These are phyloP conservation scores for Syzygium aromaticum DNA, from an alignment of 345 rosid genomes.

Conservation along the genomic window DNA sequence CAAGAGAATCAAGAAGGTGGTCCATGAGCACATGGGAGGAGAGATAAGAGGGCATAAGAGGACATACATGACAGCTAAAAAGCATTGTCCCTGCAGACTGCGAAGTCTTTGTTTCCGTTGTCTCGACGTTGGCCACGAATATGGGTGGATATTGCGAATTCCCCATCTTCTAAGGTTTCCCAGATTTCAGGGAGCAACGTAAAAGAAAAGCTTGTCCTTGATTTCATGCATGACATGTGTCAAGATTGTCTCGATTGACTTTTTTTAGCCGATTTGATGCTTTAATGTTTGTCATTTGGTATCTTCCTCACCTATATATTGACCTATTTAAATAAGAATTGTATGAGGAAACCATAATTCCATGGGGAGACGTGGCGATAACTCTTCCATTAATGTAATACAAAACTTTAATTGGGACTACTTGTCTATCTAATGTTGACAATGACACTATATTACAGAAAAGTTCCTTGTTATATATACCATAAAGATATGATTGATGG, in stretches of 20 bases:
- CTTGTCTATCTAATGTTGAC: neutral
- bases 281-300: neutral
- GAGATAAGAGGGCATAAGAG: constrained; percentile 10
- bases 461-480: neutral
- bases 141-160: constrained; percentile 24
- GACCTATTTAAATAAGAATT: neutral
- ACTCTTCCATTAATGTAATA: neutral
- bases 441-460: neutral
- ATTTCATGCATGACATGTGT: neutral
- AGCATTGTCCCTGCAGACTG: neutral
- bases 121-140: constrained; percentile 3
- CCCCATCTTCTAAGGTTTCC: constrained; percentile 18
- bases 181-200: neutral
- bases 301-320: neutral
- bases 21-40: constrained; percentile 15
- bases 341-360: neutral
- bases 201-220: neutral
- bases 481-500: neutral
- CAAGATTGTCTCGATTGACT: neutral
- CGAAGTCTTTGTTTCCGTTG: neutral
- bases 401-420: neutral
- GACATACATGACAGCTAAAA: constrained; percentile 41
- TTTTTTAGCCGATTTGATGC: neutral
- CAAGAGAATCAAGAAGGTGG: constrained; percentile 2
- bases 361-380: neutral